Base-by-base conservation (phyloP, 495 filamentous ascomycete genomes). In the Neurospora sp. region DNA sequence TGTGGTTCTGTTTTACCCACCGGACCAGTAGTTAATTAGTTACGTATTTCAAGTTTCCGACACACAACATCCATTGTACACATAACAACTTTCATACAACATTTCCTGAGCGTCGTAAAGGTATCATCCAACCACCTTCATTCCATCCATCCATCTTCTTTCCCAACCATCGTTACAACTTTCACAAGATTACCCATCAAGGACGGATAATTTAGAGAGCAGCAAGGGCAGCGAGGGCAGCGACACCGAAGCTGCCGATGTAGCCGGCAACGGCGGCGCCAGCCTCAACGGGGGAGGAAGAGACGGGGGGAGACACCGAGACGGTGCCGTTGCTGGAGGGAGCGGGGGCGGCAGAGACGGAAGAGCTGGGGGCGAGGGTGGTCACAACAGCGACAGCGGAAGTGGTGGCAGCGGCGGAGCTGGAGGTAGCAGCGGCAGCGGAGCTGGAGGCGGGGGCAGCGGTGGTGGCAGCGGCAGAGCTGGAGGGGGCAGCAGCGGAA, bases 221-320 rank as follows among this genome's bases (percentile, higher is more conserved):
- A 70, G 77, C 79, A 20, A 80, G 59, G 23, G 76, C 76, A 39
- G 77, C 79, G 27, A 83, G 75, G 9, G 69, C 72, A 4, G 79
- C n/a, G 73, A 80, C 73, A 54, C 74, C 79, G 12, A 80, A 14
- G 48, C 74, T 69, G 37, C 78, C 76, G 2, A 80, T 70, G 40
- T 76, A 74, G 2, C 74, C 76, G n/a, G 73, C 54, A 16, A 59
- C 72, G n/a, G 75, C 76, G 35, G 78, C 81, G 23, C 77, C 80
- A 8, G 75, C 77, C 0, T 76, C 75, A 31, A 69, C 27, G 7
- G 71, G 12, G 39, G 54, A 48, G 27, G 48, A 41, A 39, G 44
- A 66, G 38, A 35, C 44, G 20, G 76, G 69, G 62, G 70, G 39
- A 1, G 31, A 3, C 2, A 72, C 39, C n/a, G 73, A 72, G 54